phyloP scores from a whole-genome alignment of 257 asterid species.

The Nicotiana obtusifolia region DNA sequence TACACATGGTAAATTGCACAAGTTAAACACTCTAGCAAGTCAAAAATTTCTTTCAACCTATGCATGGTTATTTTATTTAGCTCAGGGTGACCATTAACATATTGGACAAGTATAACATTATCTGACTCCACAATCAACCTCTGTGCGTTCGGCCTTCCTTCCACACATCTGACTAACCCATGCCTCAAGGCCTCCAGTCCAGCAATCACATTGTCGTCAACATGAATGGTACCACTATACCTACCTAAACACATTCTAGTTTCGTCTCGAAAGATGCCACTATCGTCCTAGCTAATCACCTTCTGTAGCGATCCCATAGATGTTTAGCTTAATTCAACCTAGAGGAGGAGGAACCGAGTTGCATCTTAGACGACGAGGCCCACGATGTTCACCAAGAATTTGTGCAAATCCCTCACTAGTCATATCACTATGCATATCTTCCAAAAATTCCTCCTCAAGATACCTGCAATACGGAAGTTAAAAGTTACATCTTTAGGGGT shows the following conservation, averaged over 20 bases:
- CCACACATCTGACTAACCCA: not conserved
- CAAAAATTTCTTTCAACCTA: not conserved
- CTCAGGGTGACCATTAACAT: not conserved
- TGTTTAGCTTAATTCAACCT: slow-evolving; percentile 14
- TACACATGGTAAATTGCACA: slow-evolving; percentile 1
- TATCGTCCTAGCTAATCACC: not conserved
- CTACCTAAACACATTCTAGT: not conserved
- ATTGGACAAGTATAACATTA: slow-evolving; percentile 5
- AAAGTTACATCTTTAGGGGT: not conserved
- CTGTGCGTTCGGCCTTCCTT: not conserved
- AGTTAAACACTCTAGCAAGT: not conserved
- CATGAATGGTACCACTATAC: not conserved
- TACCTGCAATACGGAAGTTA: not conserved
- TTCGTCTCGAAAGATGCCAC: slow-evolving; percentile 2
- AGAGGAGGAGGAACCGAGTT: not conserved
- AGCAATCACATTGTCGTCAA: not conserved
- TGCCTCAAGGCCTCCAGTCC: slow-evolving; percentile 2
- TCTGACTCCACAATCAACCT: slow-evolving; percentile 1
- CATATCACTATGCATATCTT: not conserved
- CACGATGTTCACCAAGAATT: not conserved
- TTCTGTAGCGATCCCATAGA: not conserved
- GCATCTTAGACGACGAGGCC: not conserved
- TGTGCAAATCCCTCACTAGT: too few species aligned
- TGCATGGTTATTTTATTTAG: not conserved
- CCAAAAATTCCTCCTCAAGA: not conserved